Base-by-base conservation (phyloP, 2,329 filamentous ascomycete genomes). In the Elsinoe fawcettii region DNA sequence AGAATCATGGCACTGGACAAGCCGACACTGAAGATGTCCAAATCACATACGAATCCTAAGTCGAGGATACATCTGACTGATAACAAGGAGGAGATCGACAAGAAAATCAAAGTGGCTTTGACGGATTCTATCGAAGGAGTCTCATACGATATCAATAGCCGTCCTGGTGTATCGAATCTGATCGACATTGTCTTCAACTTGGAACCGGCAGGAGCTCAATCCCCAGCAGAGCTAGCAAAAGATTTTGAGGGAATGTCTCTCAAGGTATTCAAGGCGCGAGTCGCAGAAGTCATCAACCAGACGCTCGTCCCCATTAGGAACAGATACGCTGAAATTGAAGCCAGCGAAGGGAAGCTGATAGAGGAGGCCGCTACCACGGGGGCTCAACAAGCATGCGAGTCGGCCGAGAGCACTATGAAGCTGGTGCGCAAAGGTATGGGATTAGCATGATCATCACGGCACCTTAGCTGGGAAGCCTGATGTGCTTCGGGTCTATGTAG, bases 11-110 rank as follows among this genome's bases (percentile, higher is more conserved):
- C 90, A 16, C 81, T 99, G 20, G 83, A 81, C 54, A 76, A 88
- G 9, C 92, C 93, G 0, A 74, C 71, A 0, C 77, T 81, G 55
- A 99, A 99, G 70, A 99, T 99, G 93, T 96, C 90, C 57, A 99
- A 99, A 72, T 96, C 90, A 0, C 80, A 90, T 65, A 67, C 78
- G 0, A 82, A 87, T 63, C 77, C 80, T 2, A 81, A 80, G 51
- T 95, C 90, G 6, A 81, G 90, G 16, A 95, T 99, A 63, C 74
- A 93, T 11, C 82, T 99, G 60, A 95, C 86, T 1, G 88, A 96
- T 64, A 71, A 76, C 0, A 74, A 80, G 0, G 73, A 80, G 0
- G 74, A 78, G 2, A 91, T 97, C 60, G 71, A 74, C 18, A 71
- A 72, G 47, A 96, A 95, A 69, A 75, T 97, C 62, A 82, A 77